Conservation (phyloP, 2,329 filamentous ascomycete species). For the Pseudopyricularia javanii region DNA sequence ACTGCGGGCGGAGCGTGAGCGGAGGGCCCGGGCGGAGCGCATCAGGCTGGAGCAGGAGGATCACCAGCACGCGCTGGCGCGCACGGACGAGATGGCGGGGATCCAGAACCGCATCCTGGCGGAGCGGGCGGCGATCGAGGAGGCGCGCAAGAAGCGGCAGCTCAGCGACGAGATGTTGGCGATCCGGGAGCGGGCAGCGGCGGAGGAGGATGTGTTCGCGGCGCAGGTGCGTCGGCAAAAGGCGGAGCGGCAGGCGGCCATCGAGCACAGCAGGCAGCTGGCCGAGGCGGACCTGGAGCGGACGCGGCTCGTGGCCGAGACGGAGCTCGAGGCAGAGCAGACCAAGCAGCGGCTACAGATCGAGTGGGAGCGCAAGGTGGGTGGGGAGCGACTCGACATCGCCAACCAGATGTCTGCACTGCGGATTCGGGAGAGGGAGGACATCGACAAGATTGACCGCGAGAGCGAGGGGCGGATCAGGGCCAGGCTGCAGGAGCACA, state of each 20-base stretch:
- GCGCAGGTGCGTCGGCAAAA: slow-evolving; percentile 21
- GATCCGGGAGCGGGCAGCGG: slow-evolving; percentile 29
- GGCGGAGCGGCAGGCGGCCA: slow-evolving; percentile 19
- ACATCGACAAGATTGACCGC: slow-evolving; percentile 34
- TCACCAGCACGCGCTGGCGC: slow-evolving; percentile 31
- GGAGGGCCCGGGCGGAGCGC: slow-evolving; percentile 32
- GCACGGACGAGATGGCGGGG: slow-evolving; percentile 36
- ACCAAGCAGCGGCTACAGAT: slow-evolving; percentile 29
- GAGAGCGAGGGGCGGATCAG: slow-evolving; percentile 31
- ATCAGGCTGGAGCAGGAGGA: slow-evolving; percentile 34
- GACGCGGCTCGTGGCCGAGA: slow-evolving; percentile 29
- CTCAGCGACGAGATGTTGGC: slow-evolving; percentile 31
- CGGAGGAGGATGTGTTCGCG: slow-evolving; percentile 31
- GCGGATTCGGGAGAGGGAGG: slow-evolving; percentile 35
- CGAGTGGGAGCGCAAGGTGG: slow-evolving; percentile 34
- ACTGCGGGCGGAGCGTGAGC: slow-evolving; percentile 34
- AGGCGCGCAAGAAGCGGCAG: slow-evolving; percentile 31
- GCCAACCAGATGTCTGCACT: slow-evolving; percentile 37
- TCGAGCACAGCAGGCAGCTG: slow-evolving; percentile 34
- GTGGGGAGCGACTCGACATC: slow-evolving; percentile 31
- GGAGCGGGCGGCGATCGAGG: slow-evolving; percentile 37
- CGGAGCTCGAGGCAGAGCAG: slow-evolving; percentile 32
- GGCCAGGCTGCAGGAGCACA: slow-evolving; percentile 35
- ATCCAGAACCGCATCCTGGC: slow-evolving; percentile 38
- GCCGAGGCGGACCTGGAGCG: slow-evolving; percentile 32